Percentiles rank a stretch among this genome's conserved stretches.
Conservation (phyloP, 495 filamentous ascomycete genomes). For the Penicillium samsonianum region DNA sequence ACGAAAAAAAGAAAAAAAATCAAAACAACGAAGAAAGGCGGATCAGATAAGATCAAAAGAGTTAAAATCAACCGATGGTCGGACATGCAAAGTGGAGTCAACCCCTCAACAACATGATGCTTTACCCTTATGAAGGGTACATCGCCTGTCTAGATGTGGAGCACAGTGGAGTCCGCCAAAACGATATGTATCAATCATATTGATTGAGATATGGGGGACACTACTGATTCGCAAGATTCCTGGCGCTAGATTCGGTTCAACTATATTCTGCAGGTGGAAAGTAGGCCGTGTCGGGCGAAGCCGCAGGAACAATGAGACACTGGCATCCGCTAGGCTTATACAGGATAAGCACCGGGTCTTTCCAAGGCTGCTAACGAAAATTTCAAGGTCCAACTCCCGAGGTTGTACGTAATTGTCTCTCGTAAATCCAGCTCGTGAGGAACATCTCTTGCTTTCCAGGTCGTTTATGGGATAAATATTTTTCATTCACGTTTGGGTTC, state of each 20-base stretch:
- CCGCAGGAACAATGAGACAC: background rate
- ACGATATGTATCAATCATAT: background rate
- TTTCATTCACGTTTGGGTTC: background rate
- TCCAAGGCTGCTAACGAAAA: background rate
- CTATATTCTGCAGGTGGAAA: background rate
- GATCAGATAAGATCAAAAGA: slow-evolving; percentile 15
- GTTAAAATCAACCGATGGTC: background rate
- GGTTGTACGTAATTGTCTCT: slow-evolving; percentile 1
- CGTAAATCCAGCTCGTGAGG: background rate
- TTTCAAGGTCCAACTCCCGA: background rate
- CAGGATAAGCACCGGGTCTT: slow-evolving; percentile 3
- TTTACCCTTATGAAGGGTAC: background rate
- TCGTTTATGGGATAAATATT: background rate
- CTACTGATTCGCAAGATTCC: slow-evolving; percentile 3
- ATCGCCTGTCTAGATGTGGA: slow-evolving; percentile 1
- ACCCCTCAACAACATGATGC: background rate
- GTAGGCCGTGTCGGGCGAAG: background rate
- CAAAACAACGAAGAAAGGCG: background rate
- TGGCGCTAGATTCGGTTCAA: background rate
- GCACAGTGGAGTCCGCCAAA: background rate
- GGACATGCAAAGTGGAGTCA: slow-evolving; percentile 6
- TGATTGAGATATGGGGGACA: background rate
- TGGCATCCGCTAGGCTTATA: slow-evolving; percentile 2
- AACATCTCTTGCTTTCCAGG: background rate
- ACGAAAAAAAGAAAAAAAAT: background rate